Evolutionary conservation across 129 eudicot species (phyloP).

Genomic region (Saposhnikovia divaricata): DNA sequence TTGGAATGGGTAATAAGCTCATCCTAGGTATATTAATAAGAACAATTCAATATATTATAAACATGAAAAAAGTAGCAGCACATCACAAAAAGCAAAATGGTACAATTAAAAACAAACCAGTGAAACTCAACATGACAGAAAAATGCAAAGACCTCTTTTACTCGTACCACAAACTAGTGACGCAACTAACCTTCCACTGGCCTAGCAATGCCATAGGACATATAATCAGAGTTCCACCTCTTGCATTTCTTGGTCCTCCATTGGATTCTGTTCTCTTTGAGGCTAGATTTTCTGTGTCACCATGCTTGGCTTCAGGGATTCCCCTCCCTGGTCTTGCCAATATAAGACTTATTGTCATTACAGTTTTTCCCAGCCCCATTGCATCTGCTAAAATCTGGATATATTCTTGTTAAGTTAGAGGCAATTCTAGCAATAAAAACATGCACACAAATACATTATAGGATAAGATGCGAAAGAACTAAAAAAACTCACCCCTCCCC

Average conservation of each 20-base stretch:
- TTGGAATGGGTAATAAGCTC: conserved; percentile 62
- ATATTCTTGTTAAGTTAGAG: conserved; percentile 3
- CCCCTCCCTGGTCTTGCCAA: conserved; percentile 66
- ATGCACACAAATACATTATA: not conserved
- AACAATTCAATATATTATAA: not conserved
- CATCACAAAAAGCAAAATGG: not conserved
- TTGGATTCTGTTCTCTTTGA: conserved; percentile 11
- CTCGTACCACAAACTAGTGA: not conserved
- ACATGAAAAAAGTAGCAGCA: not conserved
- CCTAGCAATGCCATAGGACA: conserved; percentile 96
- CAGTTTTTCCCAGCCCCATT: conserved; percentile 93
- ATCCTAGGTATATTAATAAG: conserved; percentile 42
- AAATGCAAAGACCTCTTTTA: not conserved
- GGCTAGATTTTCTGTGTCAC: conserved; percentile 17
- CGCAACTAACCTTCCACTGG: conserved; percentile 70
- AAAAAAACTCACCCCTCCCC: conserved; percentile 67
- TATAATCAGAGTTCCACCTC: conserved; percentile 73
- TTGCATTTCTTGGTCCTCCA: conserved; percentile 22
- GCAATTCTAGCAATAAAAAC: not conserved
- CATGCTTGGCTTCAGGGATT: conserved; percentile 19
- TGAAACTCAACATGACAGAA: not conserved
- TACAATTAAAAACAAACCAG: not conserved
- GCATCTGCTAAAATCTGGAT: conserved; percentile 84
- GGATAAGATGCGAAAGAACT: not conserved
- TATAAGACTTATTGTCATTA: conserved; percentile 79